Base-by-base conservation (phyloP, 257 asterid species). In the Mentha longifolia region DNA sequence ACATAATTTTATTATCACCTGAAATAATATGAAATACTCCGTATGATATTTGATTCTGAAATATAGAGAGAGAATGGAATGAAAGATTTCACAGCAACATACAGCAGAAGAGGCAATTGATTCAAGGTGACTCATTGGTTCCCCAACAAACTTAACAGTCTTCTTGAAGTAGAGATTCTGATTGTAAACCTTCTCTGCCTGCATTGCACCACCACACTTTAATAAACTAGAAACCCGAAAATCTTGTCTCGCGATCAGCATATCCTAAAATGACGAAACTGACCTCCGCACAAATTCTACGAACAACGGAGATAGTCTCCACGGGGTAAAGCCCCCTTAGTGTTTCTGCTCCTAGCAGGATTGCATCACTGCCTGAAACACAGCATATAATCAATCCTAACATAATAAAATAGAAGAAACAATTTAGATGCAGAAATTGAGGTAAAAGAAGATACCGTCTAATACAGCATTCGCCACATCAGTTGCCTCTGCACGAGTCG, bases 401-500 rank as follows among this genome's bases (percentile, higher is more conserved):
- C 12, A 41, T 41, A 1, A 7, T 13, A 41, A 1, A 17, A n/a
- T 17, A 51, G 30, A 3, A n/a, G 17, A 51, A 57, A 33, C 37
- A 6, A 3, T 3, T 6, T 3, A 33, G 7, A 33, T 33, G 37
- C 37, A 33, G 37, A 33, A 33, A 33, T 33, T 3, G 0, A 33
- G 37, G 37, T 9, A 64, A 28, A 15, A 35, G 75, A 71, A 15
- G 6, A 3, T 86, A 90, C 98, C 98, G 79, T 97, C n/a, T n/a
- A n/a, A n/a, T n/a, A n/a, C n/a, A n/a, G n/a, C n/a, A n/a, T n/a
- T n/a, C n/a, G n/a, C n/a, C 37, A 92, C 95, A 79, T 92, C 97
- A 47, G 98, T 92, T 66, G 98, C 98, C 85, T 92, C 98, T 3
- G 98, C 98, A 83, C 98, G 98, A 65, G 98, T 90, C 12, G 97